Base-by-base conservation (phyloP, 2,329 filamentous ascomycete genomes). In the Macrophomina phaseolina region DNA sequence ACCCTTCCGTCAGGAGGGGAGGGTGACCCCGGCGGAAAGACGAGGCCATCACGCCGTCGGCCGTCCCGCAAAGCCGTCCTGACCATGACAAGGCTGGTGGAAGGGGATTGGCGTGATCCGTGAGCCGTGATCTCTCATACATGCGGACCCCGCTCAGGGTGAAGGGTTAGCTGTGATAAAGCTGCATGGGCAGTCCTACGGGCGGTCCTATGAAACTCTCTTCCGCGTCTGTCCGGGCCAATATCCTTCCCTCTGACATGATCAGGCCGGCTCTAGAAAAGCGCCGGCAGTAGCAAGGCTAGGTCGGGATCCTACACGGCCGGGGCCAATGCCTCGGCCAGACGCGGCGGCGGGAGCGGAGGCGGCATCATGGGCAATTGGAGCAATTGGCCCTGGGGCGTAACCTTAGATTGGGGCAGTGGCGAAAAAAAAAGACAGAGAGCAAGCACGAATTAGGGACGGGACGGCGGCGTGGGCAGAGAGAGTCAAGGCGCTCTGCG, bases 111-210 rank as follows among this genome's bases (percentile, higher is more conserved):
- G 71, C 68, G 70, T 74, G 74, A 79, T 75, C 73, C 75, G 70
- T 71, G 74, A 70, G 73, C 75, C 72, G 72, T 72, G 70, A 69
- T 70, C 73, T 69, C 69, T 71, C 69, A 71, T 70, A 71, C 72
- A 49, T 28, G 63, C 48, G 71, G 72, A 77, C 76, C 76, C 76
- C 77, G 74, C 77, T 75, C 74, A 71, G 42, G 45, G 58, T 48
- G 42, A 48, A 49, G 58, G 58, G 45, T 46, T 49, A 70, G 71
- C 69, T 68, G 73, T 79, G 78, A 79, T 78, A 74, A 71, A 75
- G 73, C 68, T 77, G 77, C 77, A 79, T 78, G 74, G 69, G 73
- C 73, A 73, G 75, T 74, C 72, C 58, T 49, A 62, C 58, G 32
- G 58, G 28, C 42, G 32, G 68, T 73, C 76, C 76, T 77, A 70